Evolutionary conservation across 352 stramenopile species (phyloP).

Genomic region (Phytophthora fragariaefolia): DNA sequence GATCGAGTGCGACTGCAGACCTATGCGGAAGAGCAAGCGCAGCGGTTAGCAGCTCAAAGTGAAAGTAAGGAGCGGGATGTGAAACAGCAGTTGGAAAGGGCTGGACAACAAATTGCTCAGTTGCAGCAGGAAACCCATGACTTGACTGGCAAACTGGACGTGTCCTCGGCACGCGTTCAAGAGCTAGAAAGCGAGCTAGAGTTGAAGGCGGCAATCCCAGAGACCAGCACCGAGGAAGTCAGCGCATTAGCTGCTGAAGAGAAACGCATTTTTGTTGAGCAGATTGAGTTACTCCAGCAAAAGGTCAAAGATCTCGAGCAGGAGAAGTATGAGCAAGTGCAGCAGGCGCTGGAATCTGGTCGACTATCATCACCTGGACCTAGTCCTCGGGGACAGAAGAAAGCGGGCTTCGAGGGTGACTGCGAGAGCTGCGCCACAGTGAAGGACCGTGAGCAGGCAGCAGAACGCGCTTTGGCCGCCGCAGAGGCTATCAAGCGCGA

Average conservation of each 20-base stretch:
- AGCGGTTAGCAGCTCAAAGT: conserved; percentile 31
- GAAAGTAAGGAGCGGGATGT: conserved; percentile 43
- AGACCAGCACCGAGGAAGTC: conserved; percentile 9
- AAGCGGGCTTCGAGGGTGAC: conserved; percentile 23
- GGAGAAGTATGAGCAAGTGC: conserved; percentile 57
- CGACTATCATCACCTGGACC: conserved; percentile 33
- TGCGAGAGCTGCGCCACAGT: conserved; percentile 32
- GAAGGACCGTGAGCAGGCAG: conserved; percentile 51
- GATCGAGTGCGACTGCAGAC: conserved; percentile 48
- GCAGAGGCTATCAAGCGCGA: conserved; percentile 68
- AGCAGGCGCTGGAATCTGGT: conserved; percentile 43
- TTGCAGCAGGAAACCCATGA: conserved; percentile 37
- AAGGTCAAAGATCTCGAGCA: conserved; percentile 60
- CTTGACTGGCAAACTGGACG: conserved; percentile 36
- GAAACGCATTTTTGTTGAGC: conserved; percentile 56
- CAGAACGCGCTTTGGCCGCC: conserved; percentile 50
- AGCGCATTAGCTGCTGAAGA: conserved; percentile 52
- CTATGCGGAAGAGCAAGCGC: conserved; percentile 42
- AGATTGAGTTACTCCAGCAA: conserved; percentile 63
- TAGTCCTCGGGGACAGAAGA: conserved; percentile 26
- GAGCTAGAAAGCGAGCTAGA: conserved; percentile 44
- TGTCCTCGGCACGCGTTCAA: conserved; percentile 33
- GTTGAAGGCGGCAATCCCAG: conserved; percentile 9
- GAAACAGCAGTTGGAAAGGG: conserved; percentile 47
- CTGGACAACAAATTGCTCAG: conserved; percentile 36